Evolutionary conservation across 2,329 filamentous ascomycete species (phyloP).

Genomic region (Colletotrichum chrysophilum): DNA sequence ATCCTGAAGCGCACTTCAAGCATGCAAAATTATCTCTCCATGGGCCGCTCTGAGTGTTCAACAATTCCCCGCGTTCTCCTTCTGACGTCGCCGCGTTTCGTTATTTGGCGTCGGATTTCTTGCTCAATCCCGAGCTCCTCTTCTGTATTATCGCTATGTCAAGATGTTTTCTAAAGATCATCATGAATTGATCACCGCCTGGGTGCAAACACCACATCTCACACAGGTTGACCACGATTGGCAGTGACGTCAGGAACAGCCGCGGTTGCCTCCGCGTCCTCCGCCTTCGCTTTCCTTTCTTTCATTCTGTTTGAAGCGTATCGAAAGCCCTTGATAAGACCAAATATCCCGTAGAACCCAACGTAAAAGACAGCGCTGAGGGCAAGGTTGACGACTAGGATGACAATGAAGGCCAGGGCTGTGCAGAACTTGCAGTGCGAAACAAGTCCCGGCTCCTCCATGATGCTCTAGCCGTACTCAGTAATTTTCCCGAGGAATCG

Average conservation of each 20-base stretch:
- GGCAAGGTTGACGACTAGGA: not conserved
- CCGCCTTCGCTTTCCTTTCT: not conserved
- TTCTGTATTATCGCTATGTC: not conserved
- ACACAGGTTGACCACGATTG: rapidly evolving
- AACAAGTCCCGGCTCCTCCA: not conserved
- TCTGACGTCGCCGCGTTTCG: too few species aligned
- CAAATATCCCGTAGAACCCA: not conserved
- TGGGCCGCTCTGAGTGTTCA: too few species aligned
- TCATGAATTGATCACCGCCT: not conserved
- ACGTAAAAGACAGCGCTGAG: not conserved
- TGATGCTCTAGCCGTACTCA: not conserved
- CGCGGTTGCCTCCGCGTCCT: not conserved
- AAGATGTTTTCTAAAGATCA: not conserved
- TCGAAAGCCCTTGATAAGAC: not conserved
- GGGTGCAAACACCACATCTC: not conserved
- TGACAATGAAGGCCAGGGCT: not conserved
- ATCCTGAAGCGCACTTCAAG: too few species aligned
- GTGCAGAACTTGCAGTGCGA: not conserved
- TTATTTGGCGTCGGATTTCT: too few species aligned
- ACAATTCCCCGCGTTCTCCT: too few species aligned
- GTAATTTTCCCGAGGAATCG: not conserved
- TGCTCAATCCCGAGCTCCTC: too few species aligned
- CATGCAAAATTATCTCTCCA: too few species aligned
- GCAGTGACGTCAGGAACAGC: not conserved
- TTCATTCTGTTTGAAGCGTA: not conserved